Evolutionary conservation across 2,329 filamentous ascomycete species (phyloP), one percentile per base, ranked within the genome.

Genomic region (Phoma sp.): DNA sequence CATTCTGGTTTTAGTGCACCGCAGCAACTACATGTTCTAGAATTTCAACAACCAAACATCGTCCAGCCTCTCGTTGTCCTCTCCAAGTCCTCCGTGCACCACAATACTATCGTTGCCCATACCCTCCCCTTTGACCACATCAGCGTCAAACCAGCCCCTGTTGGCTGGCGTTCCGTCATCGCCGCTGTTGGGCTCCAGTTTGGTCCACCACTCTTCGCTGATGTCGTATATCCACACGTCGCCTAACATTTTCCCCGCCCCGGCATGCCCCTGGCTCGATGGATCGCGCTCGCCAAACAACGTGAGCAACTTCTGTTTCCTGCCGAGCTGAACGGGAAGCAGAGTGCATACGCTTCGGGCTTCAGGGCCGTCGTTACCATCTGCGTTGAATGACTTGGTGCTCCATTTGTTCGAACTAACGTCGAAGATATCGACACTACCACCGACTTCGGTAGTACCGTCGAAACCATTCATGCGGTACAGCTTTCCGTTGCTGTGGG

Each of bases 401-500:
- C 62, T 63, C 82, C 83, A 85, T 0, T 55, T 50, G 35, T 80
- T 73, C 0, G 48, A 61, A 6, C 58, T 59, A 0, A 73, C 62
- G 22, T 80, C 70, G 56, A 77, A 85, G 2, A 89, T 82, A 68
- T 96, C 91, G 12, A 96, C 69, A 55, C 82, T 81, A 0, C 89
- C 91, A 15, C 91, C 91, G 43, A 90, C 79, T 67, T 93, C 89
- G 0, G 69, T 77, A 39, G 81, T 78, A 0, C 89, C 91, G 71
- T 94, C 89, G 64, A 88, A 94, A 0, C 92, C 92, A 58, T 91
- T 90, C 78, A 92, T 93, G 25, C 91, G 84, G 76, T 88, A 96
- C 6, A 96, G 73, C 22, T 85, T 83, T 22, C 84, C 85, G 49
- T 83, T 81, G 39, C 81, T 82, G 47, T 88, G 82, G 1, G 87